Base-by-base conservation (phyloP, 2,329 filamentous ascomycete genomes). In the Clonostachys chloroleuca region DNA sequence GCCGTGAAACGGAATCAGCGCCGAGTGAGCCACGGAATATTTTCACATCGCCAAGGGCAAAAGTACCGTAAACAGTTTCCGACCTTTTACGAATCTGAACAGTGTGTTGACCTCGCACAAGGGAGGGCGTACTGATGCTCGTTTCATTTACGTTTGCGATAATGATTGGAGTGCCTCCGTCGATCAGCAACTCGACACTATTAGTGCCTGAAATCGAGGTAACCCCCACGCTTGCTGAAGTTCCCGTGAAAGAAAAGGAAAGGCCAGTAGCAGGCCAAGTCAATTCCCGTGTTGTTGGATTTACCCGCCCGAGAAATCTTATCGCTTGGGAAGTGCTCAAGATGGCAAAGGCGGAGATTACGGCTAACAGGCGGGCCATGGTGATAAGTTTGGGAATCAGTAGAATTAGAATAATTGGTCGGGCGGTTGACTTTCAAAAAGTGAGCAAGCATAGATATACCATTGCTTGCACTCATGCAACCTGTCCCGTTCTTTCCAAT, bases 191-290 rank as follows among this genome's bases (percentile, higher is more conserved):
- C 40, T 64, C 58, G 17, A 61, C 55, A 50, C 61, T 64, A 49
- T 62, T 63, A 35, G 55, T 55, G 40, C 67, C 67, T 20, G 52
- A 51, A 8, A 57, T 53, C 7, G 62, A 54, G 2, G 56, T 53
- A 33, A 68, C 51, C 10, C 59, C 50, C 43, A 73, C 65, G 35
- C 55, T 62, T 12, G 68, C 69, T 1, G 62, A 59, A 5, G 65
- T 66, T 40, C 70, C 69, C 12, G 55, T 63, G 50, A 73, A 72
- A 2, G 58, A 60, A 47, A 73, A 72, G 0, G 63, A 58, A 3
- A 73, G 56, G 14, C 70, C 70, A 1, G 68, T 70, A 40, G 65
- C 66, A 0, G 70, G 66, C 70, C 69, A 73, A n/a, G 66, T 71
- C 17, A 73, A 57, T 53, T 72, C 64, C 42, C 62, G 64, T 7